These are phyloP conservation scores for Diaporthe caulivora DNA, from an alignment of 2,329 filamentous ascomycete genomes.

Conservation along the genomic window DNA sequence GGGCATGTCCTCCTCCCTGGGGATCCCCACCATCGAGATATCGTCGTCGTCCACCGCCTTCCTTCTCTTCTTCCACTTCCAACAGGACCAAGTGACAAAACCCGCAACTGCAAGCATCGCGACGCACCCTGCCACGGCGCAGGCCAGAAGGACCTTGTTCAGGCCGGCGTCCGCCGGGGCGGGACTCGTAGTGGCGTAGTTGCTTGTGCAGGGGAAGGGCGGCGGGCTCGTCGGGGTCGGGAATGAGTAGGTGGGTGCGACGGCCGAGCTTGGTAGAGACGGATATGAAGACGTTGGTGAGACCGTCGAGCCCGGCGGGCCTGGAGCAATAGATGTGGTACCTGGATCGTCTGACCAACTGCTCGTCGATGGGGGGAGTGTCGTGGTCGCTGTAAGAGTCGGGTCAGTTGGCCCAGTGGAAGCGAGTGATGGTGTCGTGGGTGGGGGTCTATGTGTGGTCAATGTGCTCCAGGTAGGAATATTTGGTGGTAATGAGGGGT, in stretches of 20 bases:
- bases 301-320: no score
- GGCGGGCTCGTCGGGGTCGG: neutral
- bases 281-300: no score
- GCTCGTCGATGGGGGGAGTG: neutral
- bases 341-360: no score
- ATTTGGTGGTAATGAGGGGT: neutral
- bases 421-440: neutral
- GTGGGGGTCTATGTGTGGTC: neutral
- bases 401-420: neutral
- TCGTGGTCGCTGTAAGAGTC: neutral
- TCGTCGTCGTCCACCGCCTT: neutral
- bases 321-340: no score
- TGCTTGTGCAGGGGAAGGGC: neutral
- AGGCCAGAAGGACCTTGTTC: neutral
- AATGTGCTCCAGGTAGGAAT: neutral
- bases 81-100: neutral
- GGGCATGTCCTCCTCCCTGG: neutral
- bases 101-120: neutral
- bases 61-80: neutral
- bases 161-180: neutral
- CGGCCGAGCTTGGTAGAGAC: no score
- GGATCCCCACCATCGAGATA: conserved; percentile 3
- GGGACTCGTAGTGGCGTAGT: no score
- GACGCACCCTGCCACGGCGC: neutral
- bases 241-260: neutral